Evolutionary conservation across 495 filamentous ascomycete genomes (phyloP).

Genomic region (Aspergillus carlsbadensis): DNA sequence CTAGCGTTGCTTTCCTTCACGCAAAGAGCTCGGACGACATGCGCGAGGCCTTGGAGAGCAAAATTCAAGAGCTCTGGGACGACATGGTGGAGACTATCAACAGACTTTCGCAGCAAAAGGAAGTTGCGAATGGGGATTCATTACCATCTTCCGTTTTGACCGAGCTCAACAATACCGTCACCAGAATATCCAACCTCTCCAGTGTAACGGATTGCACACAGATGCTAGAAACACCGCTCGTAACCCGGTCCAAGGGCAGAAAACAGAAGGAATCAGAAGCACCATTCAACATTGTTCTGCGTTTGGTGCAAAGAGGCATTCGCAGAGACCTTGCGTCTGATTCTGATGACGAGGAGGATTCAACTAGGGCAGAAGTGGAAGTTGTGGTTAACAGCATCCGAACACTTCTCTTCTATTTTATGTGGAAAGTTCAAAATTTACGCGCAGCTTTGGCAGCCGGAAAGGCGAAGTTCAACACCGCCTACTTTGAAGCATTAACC

Average conservation of each 20-base stretch:
- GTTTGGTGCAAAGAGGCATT: slow-evolving; percentile 64
- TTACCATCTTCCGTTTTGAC: slow-evolving; percentile 60
- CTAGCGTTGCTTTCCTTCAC: slow-evolving; percentile 77
- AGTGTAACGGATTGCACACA: slow-evolving; percentile 73
- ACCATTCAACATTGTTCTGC: slow-evolving; percentile 68
- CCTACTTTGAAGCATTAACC: slow-evolving; percentile 43
- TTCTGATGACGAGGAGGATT: slow-evolving; percentile 58
- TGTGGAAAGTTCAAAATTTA: slow-evolving; percentile 77
- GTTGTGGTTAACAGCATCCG: slow-evolving; percentile 70
- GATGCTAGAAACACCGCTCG: slow-evolving; percentile 61
- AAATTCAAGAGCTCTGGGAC: slow-evolving; percentile 82
- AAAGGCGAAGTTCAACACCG: slow-evolving; percentile 51
- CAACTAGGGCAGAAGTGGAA: slow-evolving; percentile 70
- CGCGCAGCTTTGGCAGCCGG: slow-evolving; percentile 36
- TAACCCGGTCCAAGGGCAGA: slow-evolving; percentile 45
- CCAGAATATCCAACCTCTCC: slow-evolving; percentile 80
- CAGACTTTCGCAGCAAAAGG: slow-evolving; percentile 63
- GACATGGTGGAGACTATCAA: slow-evolving; percentile 69
- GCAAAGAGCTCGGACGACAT: slow-evolving; percentile 83
- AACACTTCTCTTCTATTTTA: slow-evolving; percentile 80
- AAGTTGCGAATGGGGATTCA: slow-evolving; percentile 61
- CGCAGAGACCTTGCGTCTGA: slow-evolving; percentile 32
- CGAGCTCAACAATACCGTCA: slow-evolving; percentile 74
- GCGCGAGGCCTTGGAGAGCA: slow-evolving; percentile 77
- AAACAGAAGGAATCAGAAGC: slow-evolving; percentile 42